Percentiles rank a stretch among this genome's conserved stretches.
phyloP scores from a whole-genome alignment of 2,329 filamentous ascomycete genomes.

The Blastomyces gilchristii region DNA sequence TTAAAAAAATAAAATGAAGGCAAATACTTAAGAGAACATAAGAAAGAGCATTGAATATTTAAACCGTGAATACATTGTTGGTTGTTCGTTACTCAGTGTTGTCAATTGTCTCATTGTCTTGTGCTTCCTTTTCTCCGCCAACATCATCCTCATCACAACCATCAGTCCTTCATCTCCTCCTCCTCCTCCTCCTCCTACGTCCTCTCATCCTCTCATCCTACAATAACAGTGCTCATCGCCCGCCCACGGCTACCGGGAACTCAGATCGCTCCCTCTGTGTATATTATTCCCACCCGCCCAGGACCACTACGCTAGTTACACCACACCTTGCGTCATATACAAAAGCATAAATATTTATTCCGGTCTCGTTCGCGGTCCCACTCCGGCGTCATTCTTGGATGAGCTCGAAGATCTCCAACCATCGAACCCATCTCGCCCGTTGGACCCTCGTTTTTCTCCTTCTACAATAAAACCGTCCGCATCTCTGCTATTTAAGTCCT shows the following conservation, averaged over 20 bases:
- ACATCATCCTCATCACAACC: not conserved
- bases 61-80: too few species aligned
- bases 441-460: not conserved
- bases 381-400: not conserved
- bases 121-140: not conserved
- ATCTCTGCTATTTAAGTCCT: slow-evolving; percentile 14
- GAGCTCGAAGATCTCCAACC: not conserved
- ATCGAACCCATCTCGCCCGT: too few species aligned
- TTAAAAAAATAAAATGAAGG: not conserved
- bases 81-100: too few species aligned
- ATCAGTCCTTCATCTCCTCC: not conserved
- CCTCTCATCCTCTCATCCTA: not conserved
- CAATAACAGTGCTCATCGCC: not conserved
- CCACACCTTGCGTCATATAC: slow-evolving; percentile 3
- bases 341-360: not conserved
- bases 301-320: too few species aligned
- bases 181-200: not conserved
- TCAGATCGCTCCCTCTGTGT: not conserved
- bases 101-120: too few species aligned
- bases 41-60: too few species aligned
- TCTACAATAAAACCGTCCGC: slow-evolving; percentile 4
- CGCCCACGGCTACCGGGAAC: not conserved
- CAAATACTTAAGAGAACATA: not conserved
- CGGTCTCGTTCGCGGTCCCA: not conserved
- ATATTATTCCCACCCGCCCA: not conserved